Conservation (phyloP, 139 green algal species). For the Nannochloris sp. region DNA sequence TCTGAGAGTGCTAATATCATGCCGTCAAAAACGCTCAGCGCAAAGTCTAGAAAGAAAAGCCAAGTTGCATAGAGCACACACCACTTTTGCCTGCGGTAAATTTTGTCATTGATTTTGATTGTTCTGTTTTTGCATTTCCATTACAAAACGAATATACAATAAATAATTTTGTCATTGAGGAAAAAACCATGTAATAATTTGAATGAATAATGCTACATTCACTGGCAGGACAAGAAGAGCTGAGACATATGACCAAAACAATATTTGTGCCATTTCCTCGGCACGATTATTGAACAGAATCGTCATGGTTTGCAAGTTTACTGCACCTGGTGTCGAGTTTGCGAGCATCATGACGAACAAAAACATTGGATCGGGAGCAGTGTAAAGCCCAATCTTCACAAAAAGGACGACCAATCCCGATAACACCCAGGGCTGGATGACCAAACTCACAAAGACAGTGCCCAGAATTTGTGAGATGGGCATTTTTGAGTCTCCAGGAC, state of each 20-base stretch:
- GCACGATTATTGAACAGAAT: constrained; percentile 36
- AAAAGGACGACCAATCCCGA: constrained; percentile 23
- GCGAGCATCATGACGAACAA: constrained; percentile 43
- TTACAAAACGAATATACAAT: too few species aligned
- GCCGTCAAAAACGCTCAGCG: background rate
- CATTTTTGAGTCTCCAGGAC: constrained; percentile 24
- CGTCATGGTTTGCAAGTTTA: constrained; percentile 46
- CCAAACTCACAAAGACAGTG: constrained; percentile 25
- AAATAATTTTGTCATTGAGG: too few species aligned
- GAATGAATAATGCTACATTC: constrained; percentile 40
- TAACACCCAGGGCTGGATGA: constrained; percentile 37
- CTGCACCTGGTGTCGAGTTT: constrained; percentile 50
- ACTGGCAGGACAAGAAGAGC: constrained; percentile 40
- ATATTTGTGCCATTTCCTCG: constrained; percentile 41
- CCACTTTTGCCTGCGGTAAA: too few species aligned
- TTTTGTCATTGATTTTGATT: background rate
- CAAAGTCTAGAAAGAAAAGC: too few species aligned
- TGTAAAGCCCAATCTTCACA: constrained; percentile 24
- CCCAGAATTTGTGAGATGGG: constrained; percentile 18
- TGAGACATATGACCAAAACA: constrained; percentile 57
- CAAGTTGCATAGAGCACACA: too few species aligned
- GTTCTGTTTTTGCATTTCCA: background rate
- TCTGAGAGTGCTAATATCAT: background rate
- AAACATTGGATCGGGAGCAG: constrained; percentile 47
- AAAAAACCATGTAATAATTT: constrained; percentile 17